Evolutionary conservation across 108 stramenopile genomes (phyloP).

Genomic region (Phaeodactylum tricornutum): DNA sequence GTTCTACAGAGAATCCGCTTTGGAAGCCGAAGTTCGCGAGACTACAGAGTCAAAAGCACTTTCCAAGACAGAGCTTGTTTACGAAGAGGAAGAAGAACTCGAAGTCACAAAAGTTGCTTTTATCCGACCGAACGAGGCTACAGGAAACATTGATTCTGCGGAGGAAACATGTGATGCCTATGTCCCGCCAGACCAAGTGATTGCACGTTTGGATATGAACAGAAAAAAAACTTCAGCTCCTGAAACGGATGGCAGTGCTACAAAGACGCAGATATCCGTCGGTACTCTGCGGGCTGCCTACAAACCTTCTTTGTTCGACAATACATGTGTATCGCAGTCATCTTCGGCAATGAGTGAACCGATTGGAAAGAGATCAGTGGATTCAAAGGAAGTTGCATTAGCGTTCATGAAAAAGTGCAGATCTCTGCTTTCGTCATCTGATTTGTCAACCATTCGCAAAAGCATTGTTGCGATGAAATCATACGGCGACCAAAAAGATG

Average conservation of each 20-base stretch:
- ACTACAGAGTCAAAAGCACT: slow-evolving; percentile 18
- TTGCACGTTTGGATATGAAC: slow-evolving; percentile 25
- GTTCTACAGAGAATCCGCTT: slow-evolving; percentile 58
- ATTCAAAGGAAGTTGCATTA: slow-evolving; percentile 8
- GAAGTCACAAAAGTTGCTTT: slow-evolving; percentile 45
- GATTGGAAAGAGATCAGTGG: not conserved
- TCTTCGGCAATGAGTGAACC: not conserved
- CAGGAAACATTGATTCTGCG: not conserved
- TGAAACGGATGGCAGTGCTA: too few species aligned
- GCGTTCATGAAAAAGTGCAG: slow-evolving; percentile 34
- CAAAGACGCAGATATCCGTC: too few species aligned
- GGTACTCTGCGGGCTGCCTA: too few species aligned
- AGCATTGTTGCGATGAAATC: slow-evolving; percentile 57
- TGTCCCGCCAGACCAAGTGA: slow-evolving; percentile 31
- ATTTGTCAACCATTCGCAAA: slow-evolving; percentile 42
- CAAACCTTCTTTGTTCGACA: not conserved
- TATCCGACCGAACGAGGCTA: slow-evolving; percentile 12
- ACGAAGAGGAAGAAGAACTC: slow-evolving; percentile 14
- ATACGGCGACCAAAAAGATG: slow-evolving; percentile 19
- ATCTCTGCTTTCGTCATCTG: slow-evolving; percentile 17
- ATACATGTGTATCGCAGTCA: not conserved
- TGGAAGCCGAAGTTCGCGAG: slow-evolving; percentile 28
- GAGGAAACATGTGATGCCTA: slow-evolving; percentile 7
- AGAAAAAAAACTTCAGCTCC: too few species aligned
- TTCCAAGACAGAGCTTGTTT: slow-evolving; percentile 8